These are phyloP conservation scores for Nannochloropsis salina DNA, from an alignment of 108 stramenopile species.

Conservation along the genomic window DNA sequence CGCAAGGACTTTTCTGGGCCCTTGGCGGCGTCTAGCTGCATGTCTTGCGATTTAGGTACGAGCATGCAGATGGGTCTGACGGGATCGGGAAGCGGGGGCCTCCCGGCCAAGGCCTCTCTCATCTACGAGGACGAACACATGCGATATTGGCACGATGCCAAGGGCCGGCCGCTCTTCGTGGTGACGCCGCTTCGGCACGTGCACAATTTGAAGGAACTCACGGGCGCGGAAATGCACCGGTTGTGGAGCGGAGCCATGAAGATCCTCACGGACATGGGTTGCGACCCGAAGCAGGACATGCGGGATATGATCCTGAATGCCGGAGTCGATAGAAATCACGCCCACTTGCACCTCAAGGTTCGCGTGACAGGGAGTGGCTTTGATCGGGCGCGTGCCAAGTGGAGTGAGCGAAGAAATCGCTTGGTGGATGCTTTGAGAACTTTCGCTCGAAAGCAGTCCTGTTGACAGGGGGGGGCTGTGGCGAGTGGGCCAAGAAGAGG, in stretches of 20 bases:
- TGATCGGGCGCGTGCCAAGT: not conserved
- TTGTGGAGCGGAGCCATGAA: not conserved
- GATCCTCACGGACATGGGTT: not conserved
- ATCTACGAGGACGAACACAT: slow-evolving; percentile 2
- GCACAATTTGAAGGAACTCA: slow-evolving; percentile 17
- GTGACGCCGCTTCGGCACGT: not conserved
- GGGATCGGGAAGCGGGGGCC: not conserved
- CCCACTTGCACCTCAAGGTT: not conserved
- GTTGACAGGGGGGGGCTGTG: not conserved
- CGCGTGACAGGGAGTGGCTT: not conserved
- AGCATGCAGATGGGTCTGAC: slow-evolving; percentile 17
- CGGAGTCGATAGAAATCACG: not conserved
- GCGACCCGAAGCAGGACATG: slow-evolving; percentile 13
- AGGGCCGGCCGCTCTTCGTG: not conserved
- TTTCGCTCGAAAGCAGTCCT: not conserved
- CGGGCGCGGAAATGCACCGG: slow-evolving; percentile 1
- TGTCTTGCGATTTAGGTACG: not conserved
- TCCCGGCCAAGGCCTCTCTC: not conserved
- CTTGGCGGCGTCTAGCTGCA: slow-evolving; percentile 11
- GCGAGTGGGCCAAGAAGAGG: no score
- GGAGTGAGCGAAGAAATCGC: not conserved
- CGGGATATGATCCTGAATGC: not conserved
- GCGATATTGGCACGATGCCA: slow-evolving; percentile 17
- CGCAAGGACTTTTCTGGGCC: slow-evolving; percentile 8
- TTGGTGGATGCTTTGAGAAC: not conserved